These are phyloP conservation scores for Rhodotorula sp. DNA, from an alignment of 1,284 basidiomycete genomes.

Conservation along the genomic window DNA sequence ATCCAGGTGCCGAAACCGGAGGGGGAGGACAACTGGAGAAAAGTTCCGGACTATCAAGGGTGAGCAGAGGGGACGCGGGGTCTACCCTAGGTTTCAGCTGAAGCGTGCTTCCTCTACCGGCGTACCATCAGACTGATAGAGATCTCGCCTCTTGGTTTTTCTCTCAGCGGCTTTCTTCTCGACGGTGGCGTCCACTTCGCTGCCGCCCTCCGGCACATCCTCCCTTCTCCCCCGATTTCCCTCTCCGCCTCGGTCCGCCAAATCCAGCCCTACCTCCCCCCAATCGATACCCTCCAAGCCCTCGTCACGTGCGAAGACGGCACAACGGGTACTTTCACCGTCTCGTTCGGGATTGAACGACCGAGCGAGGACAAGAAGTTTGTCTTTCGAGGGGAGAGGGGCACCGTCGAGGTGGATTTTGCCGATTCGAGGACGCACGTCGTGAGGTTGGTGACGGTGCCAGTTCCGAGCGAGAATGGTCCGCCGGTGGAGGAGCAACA, in stretches of 20 bases:
- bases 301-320: constrained; percentile 13
- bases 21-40: constrained; percentile 32
- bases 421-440: background rate
- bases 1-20: constrained; percentile 13
- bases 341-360: constrained; percentile 32
- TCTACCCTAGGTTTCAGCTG: background rate
- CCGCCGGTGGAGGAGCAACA: background rate
- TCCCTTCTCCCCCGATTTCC: constrained; percentile 28
- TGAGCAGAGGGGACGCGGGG: background rate
- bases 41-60: constrained; percentile 42
- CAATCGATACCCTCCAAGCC: constrained; percentile 35
- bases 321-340: constrained; percentile 24
- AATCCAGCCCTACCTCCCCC: constrained; percentile 37
- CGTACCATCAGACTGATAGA: background rate
- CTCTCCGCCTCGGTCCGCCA: constrained; percentile 22
- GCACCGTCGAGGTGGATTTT: constrained; percentile 26
- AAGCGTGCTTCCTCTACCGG: no score
- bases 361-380: constrained; percentile 6
- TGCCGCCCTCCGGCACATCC: constrained; percentile 38
- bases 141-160: no score
- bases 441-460: background rate
- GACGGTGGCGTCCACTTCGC: constrained; percentile 45
- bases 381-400: constrained; percentile 24
- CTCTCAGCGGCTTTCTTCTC: constrained; percentile 37
- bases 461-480: background rate